Conservation (phyloP, 1,284 basidiomycete species). For the Apiotrichum brassicae region DNA sequence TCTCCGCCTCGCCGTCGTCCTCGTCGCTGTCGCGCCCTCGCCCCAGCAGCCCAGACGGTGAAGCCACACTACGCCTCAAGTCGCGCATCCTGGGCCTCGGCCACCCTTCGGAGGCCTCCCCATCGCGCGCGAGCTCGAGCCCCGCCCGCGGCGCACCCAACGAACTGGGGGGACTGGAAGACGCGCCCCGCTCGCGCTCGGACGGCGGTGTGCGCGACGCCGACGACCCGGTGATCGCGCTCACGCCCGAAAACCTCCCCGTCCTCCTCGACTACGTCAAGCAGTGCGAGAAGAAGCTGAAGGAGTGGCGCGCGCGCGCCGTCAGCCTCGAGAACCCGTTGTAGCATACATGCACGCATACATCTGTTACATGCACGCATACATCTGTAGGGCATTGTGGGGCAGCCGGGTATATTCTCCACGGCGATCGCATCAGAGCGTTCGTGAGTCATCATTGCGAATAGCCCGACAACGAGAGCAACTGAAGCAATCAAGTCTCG, state of each 20-base stretch:
- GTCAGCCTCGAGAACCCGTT: background rate
- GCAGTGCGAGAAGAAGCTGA: constrained; percentile 37
- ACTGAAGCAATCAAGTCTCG: too few species aligned
- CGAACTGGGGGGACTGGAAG: background rate
- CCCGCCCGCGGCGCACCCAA: background rate
- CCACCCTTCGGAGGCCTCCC: constrained; percentile 11
- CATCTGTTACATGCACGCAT: background rate
- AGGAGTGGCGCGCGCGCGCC: constrained; percentile 25
- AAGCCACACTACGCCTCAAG: constrained; percentile 13
- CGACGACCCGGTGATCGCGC: constrained; percentile 23
- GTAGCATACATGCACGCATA: background rate
- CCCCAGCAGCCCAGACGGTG: background rate
- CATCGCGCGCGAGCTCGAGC: constrained; percentile 8
- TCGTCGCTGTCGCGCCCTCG: background rate
- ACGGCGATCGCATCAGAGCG: too few species aligned
- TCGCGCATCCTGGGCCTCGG: constrained; percentile 14
- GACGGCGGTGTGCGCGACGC: constrained; percentile 2
- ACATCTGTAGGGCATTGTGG: background rate
- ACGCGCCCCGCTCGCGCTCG: constrained; percentile 11
- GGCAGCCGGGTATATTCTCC: too few species aligned
- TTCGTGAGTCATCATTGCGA: too few species aligned
- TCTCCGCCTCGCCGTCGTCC: background rate
- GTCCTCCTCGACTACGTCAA: constrained; percentile 35
- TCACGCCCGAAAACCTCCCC: constrained; percentile 42
- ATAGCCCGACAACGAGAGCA: too few species aligned